Percentiles rank a stretch among this genome's conserved stretches.
Conservation (phyloP, 2,329 filamentous ascomycete genomes). For the Pleurostoma richardsiae region DNA sequence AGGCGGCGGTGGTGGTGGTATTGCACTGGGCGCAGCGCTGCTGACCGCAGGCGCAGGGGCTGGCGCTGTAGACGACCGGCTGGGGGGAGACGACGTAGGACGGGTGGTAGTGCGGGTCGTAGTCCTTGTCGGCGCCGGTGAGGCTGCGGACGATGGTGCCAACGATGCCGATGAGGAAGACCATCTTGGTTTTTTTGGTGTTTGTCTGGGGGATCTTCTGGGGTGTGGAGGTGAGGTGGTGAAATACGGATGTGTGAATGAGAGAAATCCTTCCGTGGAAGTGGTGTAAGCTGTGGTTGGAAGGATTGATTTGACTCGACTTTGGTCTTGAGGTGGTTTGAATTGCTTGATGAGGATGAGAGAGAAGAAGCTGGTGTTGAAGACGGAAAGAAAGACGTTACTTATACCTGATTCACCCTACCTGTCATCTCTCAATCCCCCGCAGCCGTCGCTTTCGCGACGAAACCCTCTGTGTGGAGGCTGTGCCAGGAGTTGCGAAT, state of each 20-base stretch:
- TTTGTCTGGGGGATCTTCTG: neutral
- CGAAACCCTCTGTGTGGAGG: neutral
- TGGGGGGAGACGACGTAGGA: neutral
- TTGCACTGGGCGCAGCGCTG: neutral
- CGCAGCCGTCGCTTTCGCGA: neutral
- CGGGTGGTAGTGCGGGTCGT: neutral
- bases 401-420: neutral
- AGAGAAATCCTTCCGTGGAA: neutral
- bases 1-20: neutral
- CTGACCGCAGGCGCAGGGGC: neutral
- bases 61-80: neutral
- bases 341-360: neutral
- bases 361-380: neutral
- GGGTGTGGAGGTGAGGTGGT: neutral
- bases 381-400: neutral
- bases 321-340: too few relatives aligned
- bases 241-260: neutral
- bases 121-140: slow-evolving; percentile 2
- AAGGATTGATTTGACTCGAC: too few relatives aligned
- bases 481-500: neutral
- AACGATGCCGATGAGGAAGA: neutral
- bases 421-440: neutral
- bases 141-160: neutral
- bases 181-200: neutral
- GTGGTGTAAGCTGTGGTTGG: too few relatives aligned